A percentile compares a stretch with the other conserved stretches of the same genome.
These are phyloP conservation scores for Alternaria ethzedia DNA, from an alignment of 2,329 filamentous ascomycete genomes.

Conservation along the genomic window DNA sequence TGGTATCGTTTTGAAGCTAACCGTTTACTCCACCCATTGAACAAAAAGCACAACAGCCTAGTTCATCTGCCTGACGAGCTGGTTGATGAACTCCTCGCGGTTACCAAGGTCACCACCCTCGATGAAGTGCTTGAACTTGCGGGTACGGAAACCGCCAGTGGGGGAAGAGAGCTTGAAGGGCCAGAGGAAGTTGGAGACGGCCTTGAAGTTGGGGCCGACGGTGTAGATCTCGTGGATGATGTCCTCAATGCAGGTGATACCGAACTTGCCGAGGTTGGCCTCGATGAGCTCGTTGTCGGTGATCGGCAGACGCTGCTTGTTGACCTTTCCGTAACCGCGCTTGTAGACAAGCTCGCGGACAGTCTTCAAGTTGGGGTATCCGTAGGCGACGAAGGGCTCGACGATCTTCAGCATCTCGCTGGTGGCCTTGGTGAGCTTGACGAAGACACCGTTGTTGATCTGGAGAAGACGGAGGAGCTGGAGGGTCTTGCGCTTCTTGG, in stretches of 20 bases:
- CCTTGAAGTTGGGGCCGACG: conserved; percentile 98
- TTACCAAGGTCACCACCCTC: conserved; percentile 99
- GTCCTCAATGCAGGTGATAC: conserved; percentile 98
- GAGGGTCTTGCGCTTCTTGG: conserved; percentile 99
- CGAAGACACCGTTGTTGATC: conserved; percentile 99
- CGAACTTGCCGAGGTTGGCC: conserved; percentile 91
- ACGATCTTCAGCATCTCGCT: conserved; percentile 95
- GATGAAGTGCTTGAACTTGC: conserved; percentile 99
- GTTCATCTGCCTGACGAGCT: conserved; percentile 98
- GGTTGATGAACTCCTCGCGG: conserved; percentile 98
- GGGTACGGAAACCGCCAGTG: conserved; percentile 90
- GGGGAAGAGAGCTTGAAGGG: conserved; percentile 99
- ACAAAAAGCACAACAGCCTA: conserved; percentile 57
- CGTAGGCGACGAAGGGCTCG: conserved; percentile 99
- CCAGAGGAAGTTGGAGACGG: conserved; percentile 99
- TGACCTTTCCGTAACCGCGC: conserved; percentile 97
- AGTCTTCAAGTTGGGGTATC: conserved; percentile 99
- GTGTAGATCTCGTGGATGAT: conserved; percentile 98
- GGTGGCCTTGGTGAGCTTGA: conserved; percentile 97
- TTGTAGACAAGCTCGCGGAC: conserved; percentile 99
- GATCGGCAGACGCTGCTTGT: conserved; percentile 96
- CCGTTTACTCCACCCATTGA: conserved; percentile 36
- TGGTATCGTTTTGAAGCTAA: conserved; percentile 37
- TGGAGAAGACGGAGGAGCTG: conserved; percentile 99
- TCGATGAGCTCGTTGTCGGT: conserved; percentile 99